Conservation (phyloP, 2,329 filamentous ascomycete species). For the Chrysoporthe cubensis region DNA sequence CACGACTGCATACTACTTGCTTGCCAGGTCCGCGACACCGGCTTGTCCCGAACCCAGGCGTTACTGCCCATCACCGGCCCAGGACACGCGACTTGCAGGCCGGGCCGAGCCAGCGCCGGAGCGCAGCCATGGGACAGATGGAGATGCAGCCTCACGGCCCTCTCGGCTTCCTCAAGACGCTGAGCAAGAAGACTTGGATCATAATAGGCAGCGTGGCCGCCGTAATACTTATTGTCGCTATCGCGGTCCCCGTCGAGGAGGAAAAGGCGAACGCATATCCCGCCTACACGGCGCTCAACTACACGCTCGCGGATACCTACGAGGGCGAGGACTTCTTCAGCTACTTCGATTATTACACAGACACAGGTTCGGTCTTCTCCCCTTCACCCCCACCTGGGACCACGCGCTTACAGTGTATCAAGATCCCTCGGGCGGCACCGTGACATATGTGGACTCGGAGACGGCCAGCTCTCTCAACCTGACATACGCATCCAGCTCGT, state of each 20-base stretch:
- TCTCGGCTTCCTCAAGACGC: slow-evolving; percentile 41
- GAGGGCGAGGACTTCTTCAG: slow-evolving; percentile 53
- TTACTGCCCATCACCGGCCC: neutral
- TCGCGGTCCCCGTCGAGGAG: slow-evolving; percentile 49
- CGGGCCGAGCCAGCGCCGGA: neutral
- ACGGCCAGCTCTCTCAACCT: slow-evolving; percentile 50
- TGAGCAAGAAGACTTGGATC: slow-evolving; percentile 57
- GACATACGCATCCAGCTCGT: slow-evolving; percentile 58
- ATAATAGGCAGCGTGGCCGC: slow-evolving; percentile 42
- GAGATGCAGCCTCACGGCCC: slow-evolving; percentile 28
- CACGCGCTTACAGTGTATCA: neutral
- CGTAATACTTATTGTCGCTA: slow-evolving; percentile 51
- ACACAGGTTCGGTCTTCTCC: neutral
- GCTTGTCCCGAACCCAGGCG: neutral
- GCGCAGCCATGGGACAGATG: neutral
- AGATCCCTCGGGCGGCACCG: slow-evolving; percentile 44
- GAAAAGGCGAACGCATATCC: slow-evolving; percentile 48
- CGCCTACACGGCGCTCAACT: slow-evolving; percentile 51
- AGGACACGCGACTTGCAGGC: neutral
- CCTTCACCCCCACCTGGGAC: neutral
- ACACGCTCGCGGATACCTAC: slow-evolving; percentile 54
- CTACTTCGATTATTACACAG: slow-evolving; percentile 11
- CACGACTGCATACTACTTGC: too few species aligned
- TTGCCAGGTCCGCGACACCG: neutral
- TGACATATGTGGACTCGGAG: slow-evolving; percentile 55